A percentile compares a stretch with the other conserved stretches of the same genome.
These are phyloP conservation scores for Chlamydomonas sp. DNA, from an alignment of 139 green algal genomes.

Conservation along the genomic window DNA sequence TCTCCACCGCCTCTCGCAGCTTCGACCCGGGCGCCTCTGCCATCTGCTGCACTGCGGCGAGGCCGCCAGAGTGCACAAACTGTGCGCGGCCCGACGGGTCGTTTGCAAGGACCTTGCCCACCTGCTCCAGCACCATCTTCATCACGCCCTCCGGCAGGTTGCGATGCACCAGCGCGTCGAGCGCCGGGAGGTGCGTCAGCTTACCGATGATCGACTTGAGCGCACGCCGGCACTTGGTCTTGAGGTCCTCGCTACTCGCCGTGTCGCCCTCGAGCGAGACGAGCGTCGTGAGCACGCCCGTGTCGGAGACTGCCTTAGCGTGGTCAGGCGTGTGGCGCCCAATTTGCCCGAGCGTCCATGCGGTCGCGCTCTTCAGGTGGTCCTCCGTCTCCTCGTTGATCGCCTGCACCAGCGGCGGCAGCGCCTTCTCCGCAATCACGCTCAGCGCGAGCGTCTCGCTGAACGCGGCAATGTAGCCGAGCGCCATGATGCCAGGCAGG, in stretches of 20 bases:
- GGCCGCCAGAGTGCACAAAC: conserved; percentile 76
- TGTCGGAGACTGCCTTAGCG: conserved; percentile 78
- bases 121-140: conserved; percentile 62
- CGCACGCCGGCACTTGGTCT: conserved; percentile 71
- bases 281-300: conserved; percentile 59
- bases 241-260: conserved; percentile 63
- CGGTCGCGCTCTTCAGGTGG: conserved; percentile 64
- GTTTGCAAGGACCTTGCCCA: conserved; percentile 70
- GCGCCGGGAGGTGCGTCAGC: conserved; percentile 68
- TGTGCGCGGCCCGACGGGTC: conserved; percentile 56
- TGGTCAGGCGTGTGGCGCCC: conserved; percentile 79
- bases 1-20: conserved; percentile 70
- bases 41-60: conserved; percentile 77
- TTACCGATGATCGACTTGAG: conserved; percentile 73
- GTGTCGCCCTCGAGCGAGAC: conserved; percentile 47
- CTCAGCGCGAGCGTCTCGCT: conserved; percentile 74
- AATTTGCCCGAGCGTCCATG: conserved; percentile 69
- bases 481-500: conserved; percentile 77
- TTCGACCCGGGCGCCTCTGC: conserved; percentile 55
- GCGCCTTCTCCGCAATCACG: conserved; percentile 71
- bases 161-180: conserved; percentile 70
- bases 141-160: conserved; percentile 64
- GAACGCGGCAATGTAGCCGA: conserved; percentile 82
- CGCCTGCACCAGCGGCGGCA: conserved; percentile 60
- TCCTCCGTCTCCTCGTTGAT: conserved; percentile 71